Conservation (phyloP, 225 moss, liverwort and hornwort species). For the Lunularia cruciata region DNA sequence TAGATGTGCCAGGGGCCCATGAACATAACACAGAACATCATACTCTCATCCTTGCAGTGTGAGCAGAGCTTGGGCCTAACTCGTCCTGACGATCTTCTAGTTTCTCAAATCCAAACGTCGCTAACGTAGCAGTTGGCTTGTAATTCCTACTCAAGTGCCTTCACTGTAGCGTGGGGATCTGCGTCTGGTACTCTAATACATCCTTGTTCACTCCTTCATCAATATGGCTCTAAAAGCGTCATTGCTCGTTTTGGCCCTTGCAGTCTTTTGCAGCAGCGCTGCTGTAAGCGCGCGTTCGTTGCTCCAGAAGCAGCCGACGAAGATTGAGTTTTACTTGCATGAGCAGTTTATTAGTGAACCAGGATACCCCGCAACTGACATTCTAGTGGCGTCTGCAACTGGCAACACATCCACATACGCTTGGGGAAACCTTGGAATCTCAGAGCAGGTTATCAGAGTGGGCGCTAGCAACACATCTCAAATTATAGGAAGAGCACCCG, state of each 20-base stretch:
- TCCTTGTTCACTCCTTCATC: no score
- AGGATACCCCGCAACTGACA: background rate
- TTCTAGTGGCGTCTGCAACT: background rate
- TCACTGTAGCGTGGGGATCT: no score
- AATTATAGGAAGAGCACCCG: background rate
- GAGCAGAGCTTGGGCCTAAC: no score
- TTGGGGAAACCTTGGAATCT: background rate
- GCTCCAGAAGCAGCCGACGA: background rate
- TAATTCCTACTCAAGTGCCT: no score
- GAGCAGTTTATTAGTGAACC: background rate
- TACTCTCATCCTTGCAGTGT: no score
- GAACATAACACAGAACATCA: no score
- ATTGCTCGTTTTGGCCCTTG: background rate
- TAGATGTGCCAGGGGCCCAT: no score
- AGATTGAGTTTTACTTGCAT: background rate
- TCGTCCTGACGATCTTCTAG: no score
- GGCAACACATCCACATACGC: background rate
- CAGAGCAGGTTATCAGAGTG: background rate
- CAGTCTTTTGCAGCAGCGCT: background rate
- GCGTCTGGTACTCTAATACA: no score
- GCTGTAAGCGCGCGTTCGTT: background rate
- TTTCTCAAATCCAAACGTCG: no score
- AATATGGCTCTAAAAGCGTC: no score
- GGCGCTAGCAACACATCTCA: background rate
- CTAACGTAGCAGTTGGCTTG: no score